These are phyloP conservation scores for Cyberlindnera sargentensis DNA, from an alignment of 805 yeast genomes.

Conservation along the genomic window DNA sequence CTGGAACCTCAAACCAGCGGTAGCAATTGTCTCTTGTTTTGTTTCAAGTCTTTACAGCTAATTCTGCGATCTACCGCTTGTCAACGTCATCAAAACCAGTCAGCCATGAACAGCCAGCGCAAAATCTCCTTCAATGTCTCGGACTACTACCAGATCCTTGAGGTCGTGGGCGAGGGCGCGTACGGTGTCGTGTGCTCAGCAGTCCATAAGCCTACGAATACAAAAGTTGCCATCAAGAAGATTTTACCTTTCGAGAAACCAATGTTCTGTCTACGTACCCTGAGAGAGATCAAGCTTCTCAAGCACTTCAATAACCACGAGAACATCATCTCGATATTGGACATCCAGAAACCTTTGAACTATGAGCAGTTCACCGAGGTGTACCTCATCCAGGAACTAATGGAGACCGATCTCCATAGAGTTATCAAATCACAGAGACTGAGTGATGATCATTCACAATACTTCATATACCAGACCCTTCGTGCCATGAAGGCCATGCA, in stretches of 20 bases:
- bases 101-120: slow-evolving; percentile 21
- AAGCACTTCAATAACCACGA: slow-evolving; percentile 62
- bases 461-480: slow-evolving; percentile 61
- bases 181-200: slow-evolving; percentile 77
- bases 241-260: slow-evolving; percentile 64
- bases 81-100: too few relatives aligned
- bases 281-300: slow-evolving; percentile 62
- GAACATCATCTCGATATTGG: slow-evolving; percentile 60
- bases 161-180: slow-evolving; percentile 73
- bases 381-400: slow-evolving; percentile 66
- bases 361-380: slow-evolving; percentile 63
- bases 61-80: too few relatives aligned
- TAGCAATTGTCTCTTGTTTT: too few relatives aligned
- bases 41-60: too few relatives aligned
- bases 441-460: slow-evolving; percentile 63
- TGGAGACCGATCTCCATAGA: slow-evolving; percentile 69
- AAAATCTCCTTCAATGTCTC: slow-evolving; percentile 58
- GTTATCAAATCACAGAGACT: slow-evolving; percentile 51
- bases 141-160: slow-evolving; percentile 50
- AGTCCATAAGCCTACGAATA: slow-evolving; percentile 49
- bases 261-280: slow-evolving; percentile 60
- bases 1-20: too few relatives aligned
- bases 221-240: slow-evolving; percentile 70
- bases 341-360: slow-evolving; percentile 56
- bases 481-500: slow-evolving; percentile 68